Percentiles rank a stretch among this genome's conserved stretches.
Conservation (phyloP, 768 basidiomycete species). For the Termitomyces sp. region DNA sequence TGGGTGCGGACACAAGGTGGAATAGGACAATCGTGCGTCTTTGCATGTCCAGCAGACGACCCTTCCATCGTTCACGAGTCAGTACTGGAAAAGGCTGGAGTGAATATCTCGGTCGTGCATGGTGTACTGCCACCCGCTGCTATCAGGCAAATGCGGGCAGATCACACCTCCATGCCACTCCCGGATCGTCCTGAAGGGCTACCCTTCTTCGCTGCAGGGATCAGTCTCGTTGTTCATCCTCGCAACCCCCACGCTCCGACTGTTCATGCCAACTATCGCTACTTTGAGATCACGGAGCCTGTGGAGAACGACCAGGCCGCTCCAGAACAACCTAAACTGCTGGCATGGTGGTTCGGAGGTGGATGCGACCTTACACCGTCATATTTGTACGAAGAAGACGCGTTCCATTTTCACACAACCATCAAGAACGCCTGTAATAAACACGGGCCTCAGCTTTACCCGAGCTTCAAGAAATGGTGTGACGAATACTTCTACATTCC, state of each 20-base stretch:
- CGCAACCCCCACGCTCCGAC: slow-evolving; percentile 92
- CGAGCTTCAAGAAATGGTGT: slow-evolving; percentile 90
- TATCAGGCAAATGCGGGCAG: slow-evolving; percentile 91
- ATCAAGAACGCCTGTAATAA: slow-evolving; percentile 71
- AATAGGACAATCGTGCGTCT: slow-evolving; percentile 77
- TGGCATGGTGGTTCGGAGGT: slow-evolving; percentile 99
- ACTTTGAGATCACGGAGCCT: slow-evolving; percentile 84
- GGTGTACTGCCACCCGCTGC: slow-evolving; percentile 84
- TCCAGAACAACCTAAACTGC: slow-evolving; percentile 41
- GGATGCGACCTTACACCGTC: slow-evolving; percentile 93
- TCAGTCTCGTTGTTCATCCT: slow-evolving; percentile 92
- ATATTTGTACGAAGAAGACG: slow-evolving; percentile 88
- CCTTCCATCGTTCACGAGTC: slow-evolving; percentile 25
- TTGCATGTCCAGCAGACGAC: slow-evolving; percentile 45
- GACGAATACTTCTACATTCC: slow-evolving; percentile 95
- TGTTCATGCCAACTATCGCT: slow-evolving; percentile 94
- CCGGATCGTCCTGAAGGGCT: slow-evolving; percentile 56
- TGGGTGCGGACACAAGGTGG: slow-evolving; percentile 75
- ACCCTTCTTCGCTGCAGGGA: slow-evolving; percentile 91
- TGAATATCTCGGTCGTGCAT: slow-evolving; percentile 91
- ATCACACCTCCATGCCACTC: slow-evolving; percentile 74
- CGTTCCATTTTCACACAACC: slow-evolving; percentile 76
- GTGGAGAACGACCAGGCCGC: slow-evolving; percentile 18
- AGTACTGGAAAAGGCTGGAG: slow-evolving; percentile 91
- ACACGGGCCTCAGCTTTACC: slow-evolving; percentile 65